These are phyloP conservation scores for Anthracocystis setariae DNA, from an alignment of 1,284 basidiomycete species.

Conservation along the genomic window DNA sequence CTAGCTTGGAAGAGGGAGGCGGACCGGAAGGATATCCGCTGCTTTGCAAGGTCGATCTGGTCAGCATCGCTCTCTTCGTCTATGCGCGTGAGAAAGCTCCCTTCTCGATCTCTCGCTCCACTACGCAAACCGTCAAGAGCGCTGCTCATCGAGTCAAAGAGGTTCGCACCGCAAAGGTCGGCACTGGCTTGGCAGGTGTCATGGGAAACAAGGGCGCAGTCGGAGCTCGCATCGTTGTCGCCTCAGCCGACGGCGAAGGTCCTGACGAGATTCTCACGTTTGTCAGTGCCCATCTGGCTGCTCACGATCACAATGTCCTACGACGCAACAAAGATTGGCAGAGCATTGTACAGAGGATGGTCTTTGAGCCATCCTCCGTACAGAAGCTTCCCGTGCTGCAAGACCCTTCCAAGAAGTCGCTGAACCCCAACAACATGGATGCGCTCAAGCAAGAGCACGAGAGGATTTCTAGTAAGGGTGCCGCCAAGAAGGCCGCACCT, in stretches of 20 bases:
- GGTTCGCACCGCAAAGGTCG: conserved; percentile 61
- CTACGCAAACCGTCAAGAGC: conserved; percentile 79
- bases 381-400: conserved; percentile 46
- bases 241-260: conserved; percentile 43
- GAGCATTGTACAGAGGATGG: conserved; percentile 79
- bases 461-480: conserved; percentile 72
- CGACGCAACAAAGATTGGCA: conserved; percentile 83
- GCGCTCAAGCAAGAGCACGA: conserved; percentile 67
- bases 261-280: conserved; percentile 74
- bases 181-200: conserved; percentile 64
- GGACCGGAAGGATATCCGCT: conserved; percentile 64
- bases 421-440: conserved; percentile 34
- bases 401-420: conserved; percentile 13
- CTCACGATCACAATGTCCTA: conserved; percentile 79
- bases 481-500: conserved; percentile 71
- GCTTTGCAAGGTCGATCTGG: conserved; percentile 55
- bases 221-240: conserved; percentile 82
- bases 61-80: conserved; percentile 71
- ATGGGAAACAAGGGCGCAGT: conserved; percentile 98
- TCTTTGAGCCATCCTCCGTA: conserved; percentile 72
- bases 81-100: conserved; percentile 77
- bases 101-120: conserved; percentile 71
- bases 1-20: conserved; percentile 57
- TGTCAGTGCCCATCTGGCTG: conserved; percentile 87
- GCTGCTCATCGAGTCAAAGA: conserved; percentile 60